Evolutionary conservation across 83 land plant genomes (phyloP), one percentile per base, ranked within the genome.

Genomic region (Picea engelmannii): DNA sequence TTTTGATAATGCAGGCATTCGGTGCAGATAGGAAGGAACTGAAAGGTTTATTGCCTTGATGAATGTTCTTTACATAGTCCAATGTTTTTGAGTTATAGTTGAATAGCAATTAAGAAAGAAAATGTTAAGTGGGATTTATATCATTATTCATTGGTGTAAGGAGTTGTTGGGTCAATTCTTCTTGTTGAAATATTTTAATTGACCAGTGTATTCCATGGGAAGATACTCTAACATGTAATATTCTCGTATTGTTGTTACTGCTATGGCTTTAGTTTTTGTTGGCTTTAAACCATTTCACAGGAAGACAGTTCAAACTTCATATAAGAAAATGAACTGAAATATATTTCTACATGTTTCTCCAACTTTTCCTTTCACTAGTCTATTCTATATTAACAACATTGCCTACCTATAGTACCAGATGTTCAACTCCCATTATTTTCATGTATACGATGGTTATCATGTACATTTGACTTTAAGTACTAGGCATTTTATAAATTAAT

Each of bases 11-110:
- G 80, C 84, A 93, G 92, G 84, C 88, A 24, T 93, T 76, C 83
- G 94, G 95, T 78, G 87, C 92, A 8, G 94, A 93, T 76, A 87
- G 95, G 85, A 92, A 93, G 74, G 92, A 87, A 40, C 24, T 89
- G 31, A 86, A 44, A 80, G 88, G 87, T 77, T 67, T 81, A 58
- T 85, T 91, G 81, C 88, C 94, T 5, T 93, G 87, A 91, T n/a
- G 62, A 61, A 76, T n/a, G 76, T 47, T 25, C 42, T 62, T 20
- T 15, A 40, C 63, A 38, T 6, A 3, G 18, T 60, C 40, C 20
- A 60, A 23, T 78, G 60, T 52, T 78, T 78, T 55, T 23, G 38
- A 12, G 24, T 6, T 12, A 17, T 27, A 16, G 42, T 17, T 27
- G 79, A 78, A 27, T 17, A 2, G 9, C n/a, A 78, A 78, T 27